Evolutionary conservation across 2,329 filamentous ascomycete species (phyloP), one percentile per base, ranked within the genome.

Genomic region (Berkeleyomyces rouxiae): DNA sequence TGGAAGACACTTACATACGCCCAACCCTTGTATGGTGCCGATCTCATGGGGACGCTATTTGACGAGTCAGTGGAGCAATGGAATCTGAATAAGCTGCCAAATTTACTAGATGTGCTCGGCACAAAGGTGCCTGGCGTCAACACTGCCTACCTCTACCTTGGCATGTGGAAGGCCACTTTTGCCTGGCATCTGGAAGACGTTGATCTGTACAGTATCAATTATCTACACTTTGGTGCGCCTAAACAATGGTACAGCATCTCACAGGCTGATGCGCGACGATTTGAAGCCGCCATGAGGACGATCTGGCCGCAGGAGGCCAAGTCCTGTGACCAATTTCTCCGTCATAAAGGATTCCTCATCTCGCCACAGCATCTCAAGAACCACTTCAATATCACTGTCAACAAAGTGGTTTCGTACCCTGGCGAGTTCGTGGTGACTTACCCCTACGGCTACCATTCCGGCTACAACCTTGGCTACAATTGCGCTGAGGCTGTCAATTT

Each of bases 201-300:
- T 49, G 93, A 99, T 75, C 82, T 99, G 3, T 99, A 99, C 82
- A 97, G 91, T 72, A 99, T 99, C 79, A 99, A 99, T 76, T 99
- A 96, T 72, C 90, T 99, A 65, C 93, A 99, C 71, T 99, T 99
- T 72, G 93, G 93, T 62, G 93, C 93, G 1, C 93, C 93, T 0
- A 99, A 99, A 74, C 93, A 99, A 72, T 99, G 93, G 93, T 99
- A 99, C 75, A 96, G 91, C 73, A 97, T 99, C 67, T 96, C 92
- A 0, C 95, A 97, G 72, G 88, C 88, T 67, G 93, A 99, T 71
- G 90, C 92, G 11, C 84, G 90, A 59, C 86, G 87, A 13, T 99
- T 99, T 68, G 93, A 99, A 73, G 83, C 85, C 44, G 92, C 90
- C 49, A 99, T 99, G 93, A 92, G 87, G 74, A 90, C 80, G 70